A percentile compares a stretch with the other conserved stretches of the same genome.
Evolutionary conservation across 164 flowering plant species (phyloP).

Genomic region (Pachysandra terminalis): DNA sequence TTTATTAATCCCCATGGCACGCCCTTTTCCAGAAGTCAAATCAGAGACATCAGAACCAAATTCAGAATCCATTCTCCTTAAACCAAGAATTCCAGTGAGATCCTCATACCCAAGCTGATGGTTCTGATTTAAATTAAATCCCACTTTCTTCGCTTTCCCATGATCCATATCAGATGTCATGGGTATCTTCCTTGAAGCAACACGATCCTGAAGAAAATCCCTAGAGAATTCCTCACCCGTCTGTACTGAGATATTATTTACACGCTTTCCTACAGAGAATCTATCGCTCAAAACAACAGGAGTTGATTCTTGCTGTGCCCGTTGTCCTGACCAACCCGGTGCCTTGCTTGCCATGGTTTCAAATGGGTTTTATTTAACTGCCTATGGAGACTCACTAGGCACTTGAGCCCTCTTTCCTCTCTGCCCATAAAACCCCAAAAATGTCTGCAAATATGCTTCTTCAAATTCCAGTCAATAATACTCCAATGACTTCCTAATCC

Average conservation of each 20-base stretch:
- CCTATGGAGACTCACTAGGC: conserved; percentile 3
- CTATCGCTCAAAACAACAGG: conserved; percentile 11
- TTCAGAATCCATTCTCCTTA: conserved; percentile 34
- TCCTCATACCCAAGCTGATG: conserved; percentile 40
- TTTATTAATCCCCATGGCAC: conserved; percentile 22
- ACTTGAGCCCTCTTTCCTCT: conserved; percentile 1
- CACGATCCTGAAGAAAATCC: conserved; percentile 57
- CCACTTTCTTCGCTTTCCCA: conserved; percentile 19
- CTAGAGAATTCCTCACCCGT: conserved; percentile 82
- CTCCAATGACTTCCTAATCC: background rate
- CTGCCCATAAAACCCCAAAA: conserved; percentile 2
- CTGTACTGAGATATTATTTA: conserved; percentile 50
- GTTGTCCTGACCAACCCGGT: conserved; percentile 29
- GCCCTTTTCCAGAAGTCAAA: conserved; percentile 3
- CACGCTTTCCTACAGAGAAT: conserved; percentile 15
- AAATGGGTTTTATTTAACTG: background rate
- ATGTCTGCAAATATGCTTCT: background rate
- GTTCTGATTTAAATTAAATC: conserved; percentile 24
- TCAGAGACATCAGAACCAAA: conserved; percentile 21
- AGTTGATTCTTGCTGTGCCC: conserved; percentile 22
- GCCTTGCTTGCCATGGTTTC: conserved; percentile 35
- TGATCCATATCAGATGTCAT: conserved; percentile 22
- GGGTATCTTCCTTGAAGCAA: conserved; percentile 23
- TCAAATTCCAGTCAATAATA: background rate
- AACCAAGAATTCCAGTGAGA: conserved; percentile 43